These are phyloP conservation scores for Solanum etuberosum DNA, from an alignment of 257 asterid genomes.

Conservation along the genomic window DNA sequence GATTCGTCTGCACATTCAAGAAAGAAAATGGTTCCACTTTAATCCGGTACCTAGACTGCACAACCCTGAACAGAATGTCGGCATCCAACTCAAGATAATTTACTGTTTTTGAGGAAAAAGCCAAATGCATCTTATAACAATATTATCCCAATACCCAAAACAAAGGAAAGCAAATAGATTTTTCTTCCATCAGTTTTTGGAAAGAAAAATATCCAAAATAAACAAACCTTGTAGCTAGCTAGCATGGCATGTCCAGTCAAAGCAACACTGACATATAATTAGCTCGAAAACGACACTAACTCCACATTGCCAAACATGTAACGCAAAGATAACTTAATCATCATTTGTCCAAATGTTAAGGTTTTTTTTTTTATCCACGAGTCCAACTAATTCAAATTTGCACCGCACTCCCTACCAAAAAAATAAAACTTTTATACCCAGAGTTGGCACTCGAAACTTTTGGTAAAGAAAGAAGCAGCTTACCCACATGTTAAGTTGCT, in stretches of 20 bases:
- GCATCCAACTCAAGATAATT: background rate
- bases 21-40: background rate
- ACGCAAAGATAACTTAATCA: background rate
- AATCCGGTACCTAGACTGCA: background rate
- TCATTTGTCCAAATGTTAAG: conserved; percentile 3
- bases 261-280: background rate
- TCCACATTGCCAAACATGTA: background rate
- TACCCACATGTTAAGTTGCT: conserved; percentile 11
- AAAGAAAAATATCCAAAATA: background rate
- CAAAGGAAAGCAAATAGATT: background rate
- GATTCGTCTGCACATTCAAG: background rate
- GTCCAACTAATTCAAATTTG: rapidly evolving
- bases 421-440: too few relatives aligned
- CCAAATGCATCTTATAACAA: background rate
- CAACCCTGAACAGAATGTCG: background rate
- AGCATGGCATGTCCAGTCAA: background rate
- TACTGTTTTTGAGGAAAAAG: background rate
- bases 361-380: too few relatives aligned
- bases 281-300: background rate
- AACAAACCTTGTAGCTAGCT: background rate
- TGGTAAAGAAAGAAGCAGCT: background rate
- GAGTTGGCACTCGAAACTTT: too few relatives aligned
- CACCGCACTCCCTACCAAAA: rapidly evolving
- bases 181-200: background rate
- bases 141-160: background rate